Percentiles rank a stretch among this genome's conserved stretches.
These are phyloP conservation scores for Lactuca sativa DNA, from an alignment of 129 eudicot species.

Conservation along the genomic window DNA sequence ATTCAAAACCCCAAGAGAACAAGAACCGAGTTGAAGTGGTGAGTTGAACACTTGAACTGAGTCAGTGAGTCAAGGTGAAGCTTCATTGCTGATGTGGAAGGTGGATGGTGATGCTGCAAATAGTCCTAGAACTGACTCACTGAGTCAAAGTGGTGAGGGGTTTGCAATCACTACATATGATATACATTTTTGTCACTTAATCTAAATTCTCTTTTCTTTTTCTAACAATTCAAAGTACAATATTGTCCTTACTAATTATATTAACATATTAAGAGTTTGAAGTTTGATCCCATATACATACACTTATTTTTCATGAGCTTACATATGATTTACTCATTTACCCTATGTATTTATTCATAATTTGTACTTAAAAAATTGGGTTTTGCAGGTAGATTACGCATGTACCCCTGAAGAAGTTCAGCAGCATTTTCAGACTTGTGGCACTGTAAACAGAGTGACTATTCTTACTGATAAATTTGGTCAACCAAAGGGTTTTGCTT, in stretches of 20 bases:
- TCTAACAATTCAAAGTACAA: slow-evolving; percentile 9
- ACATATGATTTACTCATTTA: too few relatives aligned
- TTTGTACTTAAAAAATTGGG: neutral
- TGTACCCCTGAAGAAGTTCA: slow-evolving; percentile 99
- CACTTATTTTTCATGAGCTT: neutral
- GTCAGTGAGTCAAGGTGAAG: slow-evolving; percentile 23
- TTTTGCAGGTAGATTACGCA: slow-evolving; percentile 90
- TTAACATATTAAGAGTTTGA: neutral
- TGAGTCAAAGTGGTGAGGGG: slow-evolving; percentile 58
- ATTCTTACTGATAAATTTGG: slow-evolving; percentile 94
- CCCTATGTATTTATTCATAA: neutral
- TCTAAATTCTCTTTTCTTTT: slow-evolving; percentile 4
- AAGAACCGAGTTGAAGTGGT: slow-evolving; percentile 16
- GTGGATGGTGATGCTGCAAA: slow-evolving; percentile 36
- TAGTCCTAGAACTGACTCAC: slow-evolving; percentile 20
- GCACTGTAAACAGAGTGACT: slow-evolving; percentile 93
- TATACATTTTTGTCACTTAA: slow-evolving; percentile 15
- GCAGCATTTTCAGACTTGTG: slow-evolving; percentile 95
- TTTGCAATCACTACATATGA: slow-evolving; percentile 23
- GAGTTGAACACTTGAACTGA: slow-evolving; percentile 1
- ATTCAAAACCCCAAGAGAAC: neutral
- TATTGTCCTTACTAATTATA: neutral
- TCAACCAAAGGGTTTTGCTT: slow-evolving; percentile 98
- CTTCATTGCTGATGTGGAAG: slow-evolving; percentile 46
- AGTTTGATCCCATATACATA: neutral